Conservation (phyloP, 345 rosid genomes). For the Dovyalis caffra region DNA sequence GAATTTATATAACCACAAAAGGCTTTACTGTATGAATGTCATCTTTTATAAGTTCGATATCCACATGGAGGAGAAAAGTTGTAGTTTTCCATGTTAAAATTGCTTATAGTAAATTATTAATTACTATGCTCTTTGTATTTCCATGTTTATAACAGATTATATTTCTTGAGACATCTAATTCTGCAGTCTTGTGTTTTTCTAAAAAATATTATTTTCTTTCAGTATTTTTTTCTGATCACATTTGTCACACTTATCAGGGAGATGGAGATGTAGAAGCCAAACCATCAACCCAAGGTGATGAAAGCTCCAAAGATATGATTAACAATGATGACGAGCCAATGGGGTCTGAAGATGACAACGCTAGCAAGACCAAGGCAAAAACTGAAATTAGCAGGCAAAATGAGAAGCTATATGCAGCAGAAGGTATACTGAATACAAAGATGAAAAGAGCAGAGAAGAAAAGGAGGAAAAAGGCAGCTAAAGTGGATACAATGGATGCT, state of each 20-base stretch:
- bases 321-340: conserved; percentile 44
- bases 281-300: conserved; percentile 23
- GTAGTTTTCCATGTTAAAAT: no score
- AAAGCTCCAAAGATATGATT: conserved; percentile 20
- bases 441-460: conserved; percentile 74
- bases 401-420: conserved; percentile 60
- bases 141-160: neutral
- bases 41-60: no score
- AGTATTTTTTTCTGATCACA: neutral
- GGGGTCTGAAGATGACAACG: conserved; percentile 37
- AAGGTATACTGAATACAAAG: conserved; percentile 74
- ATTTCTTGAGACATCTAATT: neutral
- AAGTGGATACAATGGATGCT: conserved; percentile 43
- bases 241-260: conserved; percentile 30
- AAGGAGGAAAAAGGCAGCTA: conserved; percentile 61
- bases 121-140: neutral
- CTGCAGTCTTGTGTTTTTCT: neutral
- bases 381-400: conserved; percentile 54
- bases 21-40: no score
- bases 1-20: no score
- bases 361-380: conserved; percentile 35
- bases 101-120: neutral
- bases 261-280: conserved; percentile 30
- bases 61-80: no score
- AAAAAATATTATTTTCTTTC: neutral